Percentiles rank a stretch among this genome's conserved stretches.
phyloP scores from a whole-genome alignment of 805 yeast species.

The Isabelozyma gotoi region DNA sequence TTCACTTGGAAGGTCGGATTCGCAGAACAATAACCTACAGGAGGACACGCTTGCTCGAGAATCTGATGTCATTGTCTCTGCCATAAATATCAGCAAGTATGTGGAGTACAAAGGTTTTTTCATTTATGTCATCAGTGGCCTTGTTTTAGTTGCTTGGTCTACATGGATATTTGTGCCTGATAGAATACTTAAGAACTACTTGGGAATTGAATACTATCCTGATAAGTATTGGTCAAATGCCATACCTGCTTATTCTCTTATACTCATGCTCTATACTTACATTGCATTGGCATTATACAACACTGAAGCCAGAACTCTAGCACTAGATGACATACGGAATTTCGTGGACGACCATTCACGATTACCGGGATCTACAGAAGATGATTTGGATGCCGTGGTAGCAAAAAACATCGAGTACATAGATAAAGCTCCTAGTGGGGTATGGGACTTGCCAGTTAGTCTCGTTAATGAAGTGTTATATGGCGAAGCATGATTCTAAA shows the following conservation, averaged over 20 bases:
- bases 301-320: slow-evolving; percentile 68
- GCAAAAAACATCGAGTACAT: slow-evolving; percentile 36
- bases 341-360: slow-evolving; percentile 66
- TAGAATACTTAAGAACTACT: slow-evolving; percentile 40
- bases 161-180: slow-evolving; percentile 79
- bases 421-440: slow-evolving; percentile 71
- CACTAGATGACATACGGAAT: slow-evolving; percentile 57
- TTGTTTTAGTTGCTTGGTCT: slow-evolving; percentile 55
- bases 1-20: slow-evolving; percentile 4
- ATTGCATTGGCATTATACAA: slow-evolving; percentile 70
- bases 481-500: slow-evolving; percentile 10
- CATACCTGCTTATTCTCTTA: slow-evolving; percentile 67
- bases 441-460: slow-evolving; percentile 78
- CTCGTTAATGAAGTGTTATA: slow-evolving; percentile 68
- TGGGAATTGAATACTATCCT: slow-evolving; percentile 73
- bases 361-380: slow-evolving; percentile 18
- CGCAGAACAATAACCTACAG: slow-evolving; percentile 1
- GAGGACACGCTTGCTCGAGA: slow-evolving; percentile 60
- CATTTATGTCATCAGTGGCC: slow-evolving; percentile 64
- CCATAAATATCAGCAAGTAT: slow-evolving; percentile 48
- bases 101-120: slow-evolving; percentile 90
- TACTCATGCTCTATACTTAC: slow-evolving; percentile 72
- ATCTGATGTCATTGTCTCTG: slow-evolving; percentile 63
- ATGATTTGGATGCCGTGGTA: slow-evolving; percentile 3
- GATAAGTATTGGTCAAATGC: slow-evolving; percentile 91